Percentiles rank a stretch among this genome's conserved stretches.
These are phyloP conservation scores for Tilletia horrida DNA, from an alignment of 1,284 basidiomycete species.

Conservation along the genomic window DNA sequence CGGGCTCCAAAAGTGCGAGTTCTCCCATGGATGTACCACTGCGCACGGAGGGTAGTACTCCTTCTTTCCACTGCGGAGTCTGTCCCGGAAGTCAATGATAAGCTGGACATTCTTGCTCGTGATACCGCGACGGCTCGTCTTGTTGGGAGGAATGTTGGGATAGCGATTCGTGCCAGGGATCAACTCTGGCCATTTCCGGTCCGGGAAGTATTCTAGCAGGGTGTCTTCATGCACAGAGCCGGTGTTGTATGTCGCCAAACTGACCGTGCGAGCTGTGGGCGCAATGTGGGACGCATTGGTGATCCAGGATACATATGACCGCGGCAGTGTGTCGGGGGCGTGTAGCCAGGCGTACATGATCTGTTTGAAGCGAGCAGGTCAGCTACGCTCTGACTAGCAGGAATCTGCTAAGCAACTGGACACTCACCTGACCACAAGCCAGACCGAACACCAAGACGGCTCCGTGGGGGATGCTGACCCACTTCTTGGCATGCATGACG, in stretches of 20 bases:
- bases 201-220: conserved; percentile 36
- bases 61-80: background rate
- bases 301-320: conserved; percentile 48
- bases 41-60: conserved; percentile 35
- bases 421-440: conserved; percentile 68
- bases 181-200: conserved; percentile 44
- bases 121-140: conserved; percentile 40
- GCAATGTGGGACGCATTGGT: conserved; percentile 43
- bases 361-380: conserved; percentile 20
- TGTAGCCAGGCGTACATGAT: conserved; percentile 58
- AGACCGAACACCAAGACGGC: conserved; percentile 77
- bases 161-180: conserved; percentile 35
- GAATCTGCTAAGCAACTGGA: too few species aligned
- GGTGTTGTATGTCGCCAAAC: conserved; percentile 3
- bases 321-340: conserved; percentile 38
- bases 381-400: too few species aligned
- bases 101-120: conserved; percentile 38
- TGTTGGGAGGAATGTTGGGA: conserved; percentile 35
- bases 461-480: conserved; percentile 76
- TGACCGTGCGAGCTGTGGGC: conserved; percentile 21
- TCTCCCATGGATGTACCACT: conserved; percentile 73
- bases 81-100: conserved; percentile 36
- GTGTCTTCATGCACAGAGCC: conserved; percentile 23
- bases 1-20: conserved; percentile 68
- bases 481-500: conserved; percentile 63